A percentile compares a stretch with the other conserved stretches of the same genome.
Conservation (phyloP, 2,329 filamentous ascomycete genomes). For the Venturia nashicola region DNA sequence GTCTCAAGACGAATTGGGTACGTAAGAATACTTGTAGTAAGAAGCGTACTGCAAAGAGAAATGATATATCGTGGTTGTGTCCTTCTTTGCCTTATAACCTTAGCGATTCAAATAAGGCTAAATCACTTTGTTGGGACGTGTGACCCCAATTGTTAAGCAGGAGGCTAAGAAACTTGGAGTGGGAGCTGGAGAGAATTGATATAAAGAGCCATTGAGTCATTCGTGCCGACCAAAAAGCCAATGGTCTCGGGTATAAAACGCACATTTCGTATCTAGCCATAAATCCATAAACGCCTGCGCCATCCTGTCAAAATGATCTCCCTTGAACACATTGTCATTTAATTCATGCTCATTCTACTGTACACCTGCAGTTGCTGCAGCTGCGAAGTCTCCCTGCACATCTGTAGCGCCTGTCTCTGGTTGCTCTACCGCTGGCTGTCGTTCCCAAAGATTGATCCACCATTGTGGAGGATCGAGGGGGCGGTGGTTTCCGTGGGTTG, state of each 20-base stretch:
- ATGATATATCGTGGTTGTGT: too few species aligned
- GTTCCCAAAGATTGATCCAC: constrained; percentile 78
- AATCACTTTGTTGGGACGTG: too few species aligned
- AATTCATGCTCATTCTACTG: not conserved
- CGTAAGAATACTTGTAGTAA: too few species aligned
- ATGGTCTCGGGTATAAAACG: not conserved
- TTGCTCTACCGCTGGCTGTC: constrained; percentile 15
- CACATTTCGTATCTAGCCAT: not conserved
- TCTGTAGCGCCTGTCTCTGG: constrained; percentile 3
- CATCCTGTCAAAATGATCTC: not conserved
- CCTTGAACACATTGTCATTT: too few species aligned
- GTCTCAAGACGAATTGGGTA: too few species aligned
- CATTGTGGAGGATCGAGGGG: constrained; percentile 81
- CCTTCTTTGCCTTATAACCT: too few species aligned
- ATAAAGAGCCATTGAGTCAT: not conserved
- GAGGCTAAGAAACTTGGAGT: too few species aligned
- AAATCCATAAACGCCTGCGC: not conserved
- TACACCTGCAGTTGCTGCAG: not conserved
- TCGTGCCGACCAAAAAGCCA: not conserved
- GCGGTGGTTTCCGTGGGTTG: constrained; percentile 69
- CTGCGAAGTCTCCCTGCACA: constrained; percentile 7
- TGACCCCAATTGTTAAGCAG: too few species aligned
- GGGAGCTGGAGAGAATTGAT: not conserved
- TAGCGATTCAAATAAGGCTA: too few species aligned
- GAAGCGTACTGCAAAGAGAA: too few species aligned